Evolutionary conservation across 176 grass and related monocot genomes (phyloP).

Genomic region (Saccharum officinarum): DNA sequence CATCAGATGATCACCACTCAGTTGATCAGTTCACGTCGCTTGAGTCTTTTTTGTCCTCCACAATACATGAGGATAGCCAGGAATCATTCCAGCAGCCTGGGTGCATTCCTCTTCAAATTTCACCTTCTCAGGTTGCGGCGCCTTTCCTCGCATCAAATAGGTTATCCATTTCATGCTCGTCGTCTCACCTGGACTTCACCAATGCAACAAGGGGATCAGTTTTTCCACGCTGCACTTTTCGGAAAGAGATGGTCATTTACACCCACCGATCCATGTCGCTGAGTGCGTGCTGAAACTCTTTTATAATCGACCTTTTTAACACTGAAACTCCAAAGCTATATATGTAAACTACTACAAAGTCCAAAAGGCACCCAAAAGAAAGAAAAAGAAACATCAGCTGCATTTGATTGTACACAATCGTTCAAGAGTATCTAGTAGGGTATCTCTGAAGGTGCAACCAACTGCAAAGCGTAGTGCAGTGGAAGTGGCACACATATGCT

Average conservation of each 20-base stretch:
- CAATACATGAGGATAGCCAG: background rate
- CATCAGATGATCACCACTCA: background rate
- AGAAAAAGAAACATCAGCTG: background rate
- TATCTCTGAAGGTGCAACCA: background rate
- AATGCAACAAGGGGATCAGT: background rate
- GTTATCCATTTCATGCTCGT: background rate
- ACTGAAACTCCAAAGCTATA: background rate
- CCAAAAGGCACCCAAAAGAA: background rate
- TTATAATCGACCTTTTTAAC: background rate
- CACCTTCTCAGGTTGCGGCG: background rate
- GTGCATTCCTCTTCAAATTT: slow-evolving; percentile 2
- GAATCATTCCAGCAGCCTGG: background rate
- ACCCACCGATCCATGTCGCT: no score
- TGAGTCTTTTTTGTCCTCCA: background rate
- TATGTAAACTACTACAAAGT: background rate
- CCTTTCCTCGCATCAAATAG: background rate
- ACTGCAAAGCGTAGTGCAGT: slow-evolving; percentile 12
- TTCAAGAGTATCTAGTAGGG: background rate
- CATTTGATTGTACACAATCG: background rate
- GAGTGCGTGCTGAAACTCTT: background rate
- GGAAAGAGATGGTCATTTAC: no score
- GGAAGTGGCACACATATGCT: slow-evolving; percentile 14
- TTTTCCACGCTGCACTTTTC: background rate
- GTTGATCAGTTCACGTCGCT: background rate
- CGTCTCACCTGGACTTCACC: slow-evolving; percentile 14